phyloP scores from a whole-genome alignment of 495 filamentous ascomycete genomes.

The Penicillium salamii region DNA sequence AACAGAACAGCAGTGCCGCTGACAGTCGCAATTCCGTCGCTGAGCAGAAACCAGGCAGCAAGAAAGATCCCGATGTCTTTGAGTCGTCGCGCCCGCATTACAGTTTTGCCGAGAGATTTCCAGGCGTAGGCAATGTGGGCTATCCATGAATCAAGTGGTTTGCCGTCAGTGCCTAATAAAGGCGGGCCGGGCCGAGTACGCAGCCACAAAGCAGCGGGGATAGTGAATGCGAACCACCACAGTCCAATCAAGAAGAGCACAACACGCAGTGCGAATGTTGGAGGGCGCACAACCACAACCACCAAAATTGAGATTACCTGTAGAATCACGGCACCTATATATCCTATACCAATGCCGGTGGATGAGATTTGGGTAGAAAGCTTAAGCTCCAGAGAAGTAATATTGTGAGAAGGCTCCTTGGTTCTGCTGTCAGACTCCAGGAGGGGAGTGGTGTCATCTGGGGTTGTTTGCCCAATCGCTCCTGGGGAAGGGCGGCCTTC shows the following conservation, averaged over 20 bases:
- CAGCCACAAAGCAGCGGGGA: slow-evolving; percentile 89
- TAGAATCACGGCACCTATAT: slow-evolving; percentile 75
- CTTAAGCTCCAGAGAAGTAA: slow-evolving; percentile 60
- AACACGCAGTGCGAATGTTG: slow-evolving; percentile 73
- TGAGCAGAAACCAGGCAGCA: slow-evolving; percentile 89
- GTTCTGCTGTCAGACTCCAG: slow-evolving; percentile 11
- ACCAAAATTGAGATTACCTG: slow-evolving; percentile 75
- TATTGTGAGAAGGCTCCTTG: slow-evolving; percentile 12
- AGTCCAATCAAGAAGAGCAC: slow-evolving; percentile 81
- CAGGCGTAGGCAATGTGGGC: slow-evolving; percentile 78
- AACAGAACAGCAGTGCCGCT: slow-evolving; percentile 94
- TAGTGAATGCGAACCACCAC: slow-evolving; percentile 95
- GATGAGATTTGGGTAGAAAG: slow-evolving; percentile 85
- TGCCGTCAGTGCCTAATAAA: slow-evolving; percentile 42
- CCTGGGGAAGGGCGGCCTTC: slow-evolving; percentile 28
- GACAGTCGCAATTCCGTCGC: slow-evolving; percentile 90
- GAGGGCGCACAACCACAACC: slow-evolving; percentile 64
- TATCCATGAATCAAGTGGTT: slow-evolving; percentile 44
- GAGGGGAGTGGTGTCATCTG: slow-evolving; percentile 37
- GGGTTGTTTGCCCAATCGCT: neutral
- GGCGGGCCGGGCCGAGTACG: slow-evolving; percentile 86
- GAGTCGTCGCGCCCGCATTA: slow-evolving; percentile 72
- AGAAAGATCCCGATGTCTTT: slow-evolving; percentile 88
- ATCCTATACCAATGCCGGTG: slow-evolving; percentile 86
- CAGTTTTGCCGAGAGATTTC: slow-evolving; percentile 77